Base-by-base conservation (phyloP, 768 basidiomycete species). In the Agrocybe praecox region DNA sequence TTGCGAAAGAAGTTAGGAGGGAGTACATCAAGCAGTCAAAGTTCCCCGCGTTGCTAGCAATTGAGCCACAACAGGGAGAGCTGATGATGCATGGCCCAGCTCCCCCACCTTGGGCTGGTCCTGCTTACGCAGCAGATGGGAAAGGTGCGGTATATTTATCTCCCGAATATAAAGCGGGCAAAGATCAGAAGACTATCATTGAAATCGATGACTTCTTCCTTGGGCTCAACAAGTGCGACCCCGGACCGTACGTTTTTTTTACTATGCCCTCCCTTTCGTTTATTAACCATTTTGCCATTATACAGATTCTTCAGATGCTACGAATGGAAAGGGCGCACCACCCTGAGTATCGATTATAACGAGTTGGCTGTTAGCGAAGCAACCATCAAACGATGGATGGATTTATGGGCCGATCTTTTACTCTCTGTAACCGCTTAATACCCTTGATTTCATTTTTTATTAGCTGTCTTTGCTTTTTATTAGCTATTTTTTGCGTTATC, bases 251-350 rank as follows among this genome's bases (percentile, higher is more conserved):
- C 56, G 62, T 29, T 4, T 29, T 29, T 9, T 9, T 29, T 29
- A 29, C 4, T 29, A 9, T 9, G 9, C 26, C 26, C 9, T 29
- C 9, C 26, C 36, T 14, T 40, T 40, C 12, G 36, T 40, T 40
- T 32, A 26, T 43, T 49, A 6, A 43, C 47, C 42, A 12, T 18
- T 18, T 6, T 15, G 5, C 36, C 19, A 17, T n/a, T 21, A 34
- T 52, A n/a, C n/a, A 63, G 62, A 14, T 63, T 63, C 52, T 63
- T 63, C 59, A 49, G 62, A 22, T 57, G 59, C 47, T 58, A 52
- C 4, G 62, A 63, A 34, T 63, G 62, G 62, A 63, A 61, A 48
- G 62, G 62, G 7, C 48, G 56, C 9, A 55, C 60, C 7, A 60
- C 58, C 17, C 46, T 63, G 22, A 63, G 62, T 43, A 57, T 60